Base-by-base conservation (phyloP, 768 basidiomycete genomes). In the Chalciporus chontae region DNA sequence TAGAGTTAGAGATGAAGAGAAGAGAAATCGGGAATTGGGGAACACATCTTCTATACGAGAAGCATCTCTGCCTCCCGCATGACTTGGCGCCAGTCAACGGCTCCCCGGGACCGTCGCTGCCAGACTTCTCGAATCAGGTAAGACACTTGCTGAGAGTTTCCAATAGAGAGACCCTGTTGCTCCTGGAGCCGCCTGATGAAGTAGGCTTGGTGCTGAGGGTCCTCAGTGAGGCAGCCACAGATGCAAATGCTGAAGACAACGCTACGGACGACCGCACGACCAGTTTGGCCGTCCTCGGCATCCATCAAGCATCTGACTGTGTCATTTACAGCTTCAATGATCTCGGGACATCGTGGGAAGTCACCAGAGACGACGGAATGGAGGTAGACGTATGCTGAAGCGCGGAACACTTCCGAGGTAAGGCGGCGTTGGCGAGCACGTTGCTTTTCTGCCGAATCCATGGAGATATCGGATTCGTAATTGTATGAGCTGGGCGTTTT, bases 181-280 rank as follows among this genome's bases (percentile, higher is more conserved):
- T 75, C 75, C 47, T 73, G 60, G 38, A 92, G 71, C 40, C 76
- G 68, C 9, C 58, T 56, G 21, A 68, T 55, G 13, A 90, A 69
- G 53, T 73, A 70, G 3, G 52, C 37, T 45, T 76, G 77, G 52
- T 81, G 69, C 1, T 47, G 47, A 4, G 31, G 51, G 45, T 79
- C 70, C 61, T 83, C 80, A 53, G 85, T 82, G 45, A 90, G 75
- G 55, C 77, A 81, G 1, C 87, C 87, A 52, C 80, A 80, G 45
- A 92, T 77, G 60, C 84, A 89, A 51, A 88, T 81, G 40, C 80
- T 78, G 58, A 90, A 89, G 57, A 90, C 86, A 23, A 87, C 88
- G 68, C 84, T 87, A 34, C 87, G 75, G 49, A 89, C 77, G 23
- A 90, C 84, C 13, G 77, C 73, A 38, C 76, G 74, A 41, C 75